phyloP scores from a whole-genome alignment of 805 yeast species.

The Hanseniaspora taiwanica region DNA sequence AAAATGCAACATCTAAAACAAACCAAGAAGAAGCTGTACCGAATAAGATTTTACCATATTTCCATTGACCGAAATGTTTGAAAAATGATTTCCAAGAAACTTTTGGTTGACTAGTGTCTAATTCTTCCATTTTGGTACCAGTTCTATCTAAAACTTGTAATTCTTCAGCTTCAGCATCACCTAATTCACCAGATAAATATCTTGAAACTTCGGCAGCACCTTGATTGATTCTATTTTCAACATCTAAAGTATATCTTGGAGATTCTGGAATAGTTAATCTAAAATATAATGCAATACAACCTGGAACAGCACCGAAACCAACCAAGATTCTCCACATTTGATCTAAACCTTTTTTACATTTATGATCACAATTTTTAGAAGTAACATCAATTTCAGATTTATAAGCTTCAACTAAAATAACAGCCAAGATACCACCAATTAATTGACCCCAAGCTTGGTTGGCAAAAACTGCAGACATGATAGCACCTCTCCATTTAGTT shows the following conservation, averaged over 20 bases:
- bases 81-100: slow-evolving; percentile 69
- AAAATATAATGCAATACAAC: slow-evolving; percentile 69
- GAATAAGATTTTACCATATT: slow-evolving; percentile 63
- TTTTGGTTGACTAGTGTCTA: slow-evolving; percentile 45
- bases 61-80: slow-evolving; percentile 73
- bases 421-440: slow-evolving; percentile 72
- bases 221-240: slow-evolving; percentile 41
- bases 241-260: slow-evolving; percentile 81
- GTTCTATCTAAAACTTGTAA: slow-evolving; percentile 32
- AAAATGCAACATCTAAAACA: slow-evolving; percentile 78
- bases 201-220: slow-evolving; percentile 45
- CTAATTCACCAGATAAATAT: slow-evolving; percentile 35
- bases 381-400: slow-evolving; percentile 46
- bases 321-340: slow-evolving; percentile 89
- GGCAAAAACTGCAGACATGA: slow-evolving; percentile 91
- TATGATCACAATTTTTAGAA: slow-evolving; percentile 45
- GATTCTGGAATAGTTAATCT: slow-evolving; percentile 92
- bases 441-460: slow-evolving; percentile 97
- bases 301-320: slow-evolving; percentile 89
- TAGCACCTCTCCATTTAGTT: slow-evolving; percentile 96
- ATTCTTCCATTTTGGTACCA: slow-evolving; percentile 35
- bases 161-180: slow-evolving; percentile 38
- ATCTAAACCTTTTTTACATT: slow-evolving; percentile 69
- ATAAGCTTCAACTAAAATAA: slow-evolving; percentile 66
- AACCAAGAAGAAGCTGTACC: slow-evolving; percentile 94